phyloP scores from a whole-genome alignment of 2,329 filamentous ascomycete genomes.

The Neurospora sp. region DNA sequence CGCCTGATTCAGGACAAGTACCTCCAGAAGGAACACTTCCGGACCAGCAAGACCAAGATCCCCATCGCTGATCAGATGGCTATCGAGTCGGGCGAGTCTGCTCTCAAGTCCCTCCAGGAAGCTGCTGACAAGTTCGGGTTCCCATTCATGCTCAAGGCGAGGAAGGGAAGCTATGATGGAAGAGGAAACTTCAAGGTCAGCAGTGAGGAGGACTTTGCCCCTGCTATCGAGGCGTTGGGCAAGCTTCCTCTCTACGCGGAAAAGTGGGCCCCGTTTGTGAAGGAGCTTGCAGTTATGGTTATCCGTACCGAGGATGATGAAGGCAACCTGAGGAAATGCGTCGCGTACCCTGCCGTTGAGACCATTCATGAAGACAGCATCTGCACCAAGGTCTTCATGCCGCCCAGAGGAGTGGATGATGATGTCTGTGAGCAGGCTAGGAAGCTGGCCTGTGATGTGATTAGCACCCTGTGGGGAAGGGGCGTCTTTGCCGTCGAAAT shows the following conservation, averaged over 20 bases:
- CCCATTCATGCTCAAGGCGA: constrained; percentile 86
- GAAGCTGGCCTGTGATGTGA: constrained; percentile 67
- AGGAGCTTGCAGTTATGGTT: constrained; percentile 90
- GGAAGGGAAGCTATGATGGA: constrained; percentile 89
- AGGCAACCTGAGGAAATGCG: constrained; percentile 36
- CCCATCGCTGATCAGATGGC: constrained; percentile 63
- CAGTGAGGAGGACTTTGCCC: constrained; percentile 37
- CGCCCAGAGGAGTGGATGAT: constrained; percentile 60
- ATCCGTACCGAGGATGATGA: constrained; percentile 70
- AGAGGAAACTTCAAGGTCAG: constrained; percentile 52
- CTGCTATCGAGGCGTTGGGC: constrained; percentile 61
- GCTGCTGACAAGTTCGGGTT: constrained; percentile 61
- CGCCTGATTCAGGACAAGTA: constrained; percentile 91
- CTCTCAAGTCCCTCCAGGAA: constrained; percentile 50
- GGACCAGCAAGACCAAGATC: constrained; percentile 45
- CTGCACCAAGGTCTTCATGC: constrained; percentile 85
- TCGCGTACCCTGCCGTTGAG: constrained; percentile 84
- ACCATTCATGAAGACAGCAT: constrained; percentile 93
- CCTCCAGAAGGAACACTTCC: constrained; percentile 74
- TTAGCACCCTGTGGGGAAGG: constrained; percentile 72
- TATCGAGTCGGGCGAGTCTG: constrained; percentile 45
- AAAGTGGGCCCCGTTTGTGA: constrained; percentile 75
- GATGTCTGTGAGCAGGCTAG: constrained; percentile 57
- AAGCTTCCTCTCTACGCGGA: constrained; percentile 75
- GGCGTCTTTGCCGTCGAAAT: constrained; percentile 96